A percentile compares a stretch with the other conserved stretches of the same genome.
Conservation (phyloP, 164 flowering plant species). For the Hamamelis virginiana region DNA sequence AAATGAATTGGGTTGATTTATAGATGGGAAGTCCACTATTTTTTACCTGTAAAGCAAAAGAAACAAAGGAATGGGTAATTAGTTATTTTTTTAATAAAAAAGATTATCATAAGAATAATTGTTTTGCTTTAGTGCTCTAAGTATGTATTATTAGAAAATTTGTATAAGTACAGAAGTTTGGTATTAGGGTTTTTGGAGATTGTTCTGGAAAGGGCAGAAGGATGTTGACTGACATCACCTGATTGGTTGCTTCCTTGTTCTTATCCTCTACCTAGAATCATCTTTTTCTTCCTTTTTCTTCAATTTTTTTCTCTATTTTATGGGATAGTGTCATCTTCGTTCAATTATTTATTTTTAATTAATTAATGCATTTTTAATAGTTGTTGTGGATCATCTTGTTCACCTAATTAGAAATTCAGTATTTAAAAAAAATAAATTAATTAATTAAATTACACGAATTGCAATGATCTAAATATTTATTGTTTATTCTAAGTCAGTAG, state of each 20-base stretch:
- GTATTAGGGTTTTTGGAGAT: slow-evolving; percentile 7
- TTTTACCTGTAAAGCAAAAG: neutral
- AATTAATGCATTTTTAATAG: neutral
- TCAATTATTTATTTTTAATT: neutral
- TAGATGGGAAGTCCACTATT: neutral
- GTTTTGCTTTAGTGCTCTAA: too few relatives aligned
- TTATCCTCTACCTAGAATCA: slow-evolving; percentile 21
- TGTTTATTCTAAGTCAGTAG: too few relatives aligned
- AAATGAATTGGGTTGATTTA: neutral
- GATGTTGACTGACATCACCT: slow-evolving; percentile 17
- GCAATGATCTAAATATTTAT: too few relatives aligned
- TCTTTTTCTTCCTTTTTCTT: neutral
- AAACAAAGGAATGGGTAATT: slow-evolving; percentile 3
- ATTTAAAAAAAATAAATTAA: too few relatives aligned
- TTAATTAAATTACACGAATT: too few relatives aligned
- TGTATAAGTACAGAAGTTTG: too few relatives aligned
- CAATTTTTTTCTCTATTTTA: neutral
- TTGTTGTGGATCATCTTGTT: slow-evolving; percentile 12
- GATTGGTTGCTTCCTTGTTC: slow-evolving; percentile 17
- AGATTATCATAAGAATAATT: too few relatives aligned
- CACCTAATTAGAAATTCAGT: neutral
- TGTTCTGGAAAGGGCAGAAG: slow-evolving; percentile 24
- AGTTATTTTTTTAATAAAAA: neutral
- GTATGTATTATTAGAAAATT: too few relatives aligned
- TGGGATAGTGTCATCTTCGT: too few relatives aligned